Conservation (phyloP, 176 grass and related monocot species). For the Musa acuminata region DNA sequence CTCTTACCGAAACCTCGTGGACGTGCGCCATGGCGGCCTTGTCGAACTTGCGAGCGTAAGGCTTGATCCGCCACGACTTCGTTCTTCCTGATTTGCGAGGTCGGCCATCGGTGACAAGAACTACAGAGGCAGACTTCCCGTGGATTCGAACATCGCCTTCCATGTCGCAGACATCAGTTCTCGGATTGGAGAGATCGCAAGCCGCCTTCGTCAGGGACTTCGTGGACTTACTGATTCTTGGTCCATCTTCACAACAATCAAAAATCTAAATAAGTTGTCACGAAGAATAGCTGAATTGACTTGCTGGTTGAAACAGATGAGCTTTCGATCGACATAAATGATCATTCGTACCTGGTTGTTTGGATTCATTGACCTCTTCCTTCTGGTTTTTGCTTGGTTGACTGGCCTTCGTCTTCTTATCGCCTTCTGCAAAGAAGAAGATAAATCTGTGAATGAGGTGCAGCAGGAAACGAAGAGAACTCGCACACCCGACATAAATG, state of each 20-base stretch:
- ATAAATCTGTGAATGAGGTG: not conserved
- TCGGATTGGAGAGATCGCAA: slow-evolving; percentile 30
- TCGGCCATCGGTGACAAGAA: slow-evolving; percentile 26
- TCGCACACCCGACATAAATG: no score
- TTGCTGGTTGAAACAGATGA: no score
- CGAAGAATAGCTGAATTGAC: no score
- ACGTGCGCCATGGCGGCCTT: slow-evolving; percentile 42
- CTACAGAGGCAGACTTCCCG: slow-evolving; percentile 30
- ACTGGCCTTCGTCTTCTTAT: not conserved
- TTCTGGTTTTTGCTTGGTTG: not conserved
- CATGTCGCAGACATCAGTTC: slow-evolving; percentile 61
- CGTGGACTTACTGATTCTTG: not conserved
- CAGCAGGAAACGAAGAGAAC: no score
- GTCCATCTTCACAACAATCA: not conserved
- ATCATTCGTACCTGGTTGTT: not conserved
- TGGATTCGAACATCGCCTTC: slow-evolving; percentile 61
- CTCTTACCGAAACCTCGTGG: slow-evolving; percentile 53
- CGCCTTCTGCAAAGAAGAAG: not conserved
- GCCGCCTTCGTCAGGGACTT: slow-evolving; percentile 2
- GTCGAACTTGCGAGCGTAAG: slow-evolving; percentile 84
- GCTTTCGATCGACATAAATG: no score
- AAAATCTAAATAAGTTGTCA: no score
- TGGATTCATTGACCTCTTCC: not conserved
- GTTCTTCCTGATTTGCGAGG: not conserved
- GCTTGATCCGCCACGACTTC: slow-evolving; percentile 41